Evolutionary conservation across 441 rosid species (phyloP), one percentile per base, ranked within the genome.

Genomic region (Oxalis stricta): DNA sequence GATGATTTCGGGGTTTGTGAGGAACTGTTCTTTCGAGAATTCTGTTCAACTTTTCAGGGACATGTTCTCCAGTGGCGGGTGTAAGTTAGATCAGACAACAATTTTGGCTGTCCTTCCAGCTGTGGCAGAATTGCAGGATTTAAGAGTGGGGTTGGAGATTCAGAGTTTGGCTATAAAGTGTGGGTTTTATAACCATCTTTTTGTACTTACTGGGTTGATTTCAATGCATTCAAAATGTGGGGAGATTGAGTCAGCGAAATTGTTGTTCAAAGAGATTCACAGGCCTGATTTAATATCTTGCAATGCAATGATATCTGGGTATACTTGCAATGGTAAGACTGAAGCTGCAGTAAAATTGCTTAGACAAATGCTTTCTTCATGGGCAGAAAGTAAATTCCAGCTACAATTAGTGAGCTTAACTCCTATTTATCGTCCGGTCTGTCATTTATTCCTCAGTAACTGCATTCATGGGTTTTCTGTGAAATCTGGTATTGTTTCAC

Each of bases 231-330:
- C 84, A 0, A 80, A 77, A 44, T 71, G 91, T 26, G 72, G 80
- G 24, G 73, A 71, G 49, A 52, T 61, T 46, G 52, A 61, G 38
- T 50, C 41, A 7, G 71, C 71, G 17, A 34, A 39, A 54, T 17
- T 59, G 44, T 62, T 84, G 69, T 84, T 80, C 53, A 40, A 51
- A 36, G 66, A 64, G 57, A 69, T 80, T 52, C 50, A 38, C 53
- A 14, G 38, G 60, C 82, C 66, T 0, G 94, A 84, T 70, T 54
- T 80, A 47, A 69, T 80, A 43, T 76, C 84, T 59, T 75, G 60
- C 58, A 84, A 84, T 34, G 87, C 94, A 11, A 77, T 84, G 91
- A 71, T 84, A 43, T 70, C 79, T 44, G 87, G 94, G 21, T 76
- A 64, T 51, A 61, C 78, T 29, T 61, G 56, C 35, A 84, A 73